phyloP scores from a whole-genome alignment of 1,284 basidiomycete species.

The Apiotrichum montevideense region DNA sequence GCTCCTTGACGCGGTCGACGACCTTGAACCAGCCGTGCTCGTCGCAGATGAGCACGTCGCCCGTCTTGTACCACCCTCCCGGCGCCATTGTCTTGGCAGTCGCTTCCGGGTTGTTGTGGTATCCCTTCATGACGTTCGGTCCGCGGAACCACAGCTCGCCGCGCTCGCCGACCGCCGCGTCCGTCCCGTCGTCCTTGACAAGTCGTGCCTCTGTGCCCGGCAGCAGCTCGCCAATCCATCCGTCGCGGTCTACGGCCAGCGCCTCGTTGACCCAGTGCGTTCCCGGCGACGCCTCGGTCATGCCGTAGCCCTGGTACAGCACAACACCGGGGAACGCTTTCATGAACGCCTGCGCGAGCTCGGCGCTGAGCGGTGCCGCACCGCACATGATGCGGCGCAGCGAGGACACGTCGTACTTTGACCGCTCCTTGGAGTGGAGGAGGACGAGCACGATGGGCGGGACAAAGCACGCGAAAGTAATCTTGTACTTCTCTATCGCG shows the following conservation, averaged over 20 bases:
- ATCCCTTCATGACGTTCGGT: constrained; percentile 70
- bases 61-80: constrained; percentile 73
- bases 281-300: constrained; percentile 50
- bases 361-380: constrained; percentile 68
- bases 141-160: constrained; percentile 79
- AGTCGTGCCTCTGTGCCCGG: constrained; percentile 73
- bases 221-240: constrained; percentile 65
- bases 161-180: constrained; percentile 54
- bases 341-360: constrained; percentile 31
- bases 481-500: constrained; percentile 63
- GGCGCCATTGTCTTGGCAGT: constrained; percentile 62
- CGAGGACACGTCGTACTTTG: constrained; percentile 63
- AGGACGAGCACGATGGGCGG: constrained; percentile 69
- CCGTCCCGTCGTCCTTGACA: constrained; percentile 48
- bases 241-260: constrained; percentile 45
- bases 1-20: constrained; percentile 59
- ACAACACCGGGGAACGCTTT: constrained; percentile 18
- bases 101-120: constrained; percentile 59
- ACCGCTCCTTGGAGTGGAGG: constrained; percentile 52
- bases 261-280: constrained; percentile 7
- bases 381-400: constrained; percentile 64
- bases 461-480: constrained; percentile 63
- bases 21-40: constrained; percentile 54
- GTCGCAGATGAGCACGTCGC: constrained; percentile 64
- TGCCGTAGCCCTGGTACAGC: constrained; percentile 48